Conservation (phyloP, 176 grass and related monocot genomes). For the Aegilops speltoides region DNA sequence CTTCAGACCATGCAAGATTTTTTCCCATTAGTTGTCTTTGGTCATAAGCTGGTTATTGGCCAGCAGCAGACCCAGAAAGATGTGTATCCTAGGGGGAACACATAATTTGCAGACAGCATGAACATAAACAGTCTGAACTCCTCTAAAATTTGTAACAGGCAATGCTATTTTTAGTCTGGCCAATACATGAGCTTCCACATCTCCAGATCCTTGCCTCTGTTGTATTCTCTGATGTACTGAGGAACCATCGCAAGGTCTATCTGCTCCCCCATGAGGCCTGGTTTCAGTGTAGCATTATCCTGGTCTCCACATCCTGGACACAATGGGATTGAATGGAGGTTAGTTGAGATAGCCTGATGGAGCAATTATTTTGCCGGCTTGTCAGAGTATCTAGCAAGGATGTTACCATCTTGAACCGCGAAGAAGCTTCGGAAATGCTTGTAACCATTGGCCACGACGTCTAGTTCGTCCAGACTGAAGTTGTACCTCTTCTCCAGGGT, state of each 20-base stretch:
- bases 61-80: no score
- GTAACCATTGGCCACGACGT: slow-evolving; percentile 82
- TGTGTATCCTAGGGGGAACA: no score
- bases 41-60: no score
- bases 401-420: slow-evolving; percentile 35
- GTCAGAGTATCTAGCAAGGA: neutral
- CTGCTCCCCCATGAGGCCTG: slow-evolving; percentile 47
- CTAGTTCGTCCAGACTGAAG: slow-evolving; percentile 74
- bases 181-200: slow-evolving; percentile 62
- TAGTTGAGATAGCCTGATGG: neutral
- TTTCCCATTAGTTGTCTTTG: no score
- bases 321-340: neutral
- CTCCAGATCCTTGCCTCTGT: slow-evolving; percentile 72
- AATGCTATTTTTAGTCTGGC: neutral
- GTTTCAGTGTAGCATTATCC: neutral
- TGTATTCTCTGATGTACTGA: slow-evolving; percentile 74
- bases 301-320: slow-evolving; percentile 23
- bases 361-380: neutral
- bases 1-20: no score
- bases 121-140: no score
- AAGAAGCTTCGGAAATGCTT: slow-evolving; percentile 69
- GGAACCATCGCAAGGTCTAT: slow-evolving; percentile 58
- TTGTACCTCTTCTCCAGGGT: slow-evolving; percentile 94
- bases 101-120: no score
- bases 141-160: no score